Conservation (phyloP, 192 early-diverging fungal genomes). For the Podila epicladia region DNA sequence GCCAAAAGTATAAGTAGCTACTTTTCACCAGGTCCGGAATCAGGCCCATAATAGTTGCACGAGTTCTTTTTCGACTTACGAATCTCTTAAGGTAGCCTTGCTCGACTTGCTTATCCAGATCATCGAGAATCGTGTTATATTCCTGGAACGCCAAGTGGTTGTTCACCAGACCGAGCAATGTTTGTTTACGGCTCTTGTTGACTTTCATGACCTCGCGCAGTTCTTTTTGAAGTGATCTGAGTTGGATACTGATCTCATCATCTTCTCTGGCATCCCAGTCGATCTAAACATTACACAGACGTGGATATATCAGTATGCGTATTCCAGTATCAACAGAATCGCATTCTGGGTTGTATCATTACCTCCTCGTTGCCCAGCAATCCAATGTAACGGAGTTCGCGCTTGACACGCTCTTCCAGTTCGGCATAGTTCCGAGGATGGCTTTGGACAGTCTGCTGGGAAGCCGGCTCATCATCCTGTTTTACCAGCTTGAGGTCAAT, state of each 20-base stretch:
- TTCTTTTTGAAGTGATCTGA: slow-evolving; percentile 75
- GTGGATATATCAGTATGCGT: not conserved
- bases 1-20: not conserved
- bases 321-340: too few relatives aligned
- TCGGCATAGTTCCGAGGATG: slow-evolving; percentile 60
- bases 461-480: slow-evolving; percentile 36
- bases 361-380: slow-evolving; percentile 83
- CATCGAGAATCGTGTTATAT: slow-evolving; percentile 87
- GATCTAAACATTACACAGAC: slow-evolving; percentile 44
- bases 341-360: not conserved
- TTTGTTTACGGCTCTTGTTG: slow-evolving; percentile 74
- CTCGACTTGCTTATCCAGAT: slow-evolving; percentile 90
- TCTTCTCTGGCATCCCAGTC: slow-evolving; percentile 78
- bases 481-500: slow-evolving; percentile 53
- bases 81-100: slow-evolving; percentile 87
- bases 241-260: slow-evolving; percentile 76
- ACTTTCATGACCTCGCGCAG: slow-evolving; percentile 73
- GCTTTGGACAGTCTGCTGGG: not conserved
- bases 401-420: slow-evolving; percentile 85
- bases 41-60: not conserved
- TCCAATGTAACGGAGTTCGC: slow-evolving; percentile 86
- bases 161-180: slow-evolving; percentile 73
- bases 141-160: slow-evolving; percentile 87
- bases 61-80: slow-evolving; percentile 57
- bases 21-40: not conserved